Evolutionary conservation across 2,329 filamentous ascomycete genomes (phyloP).

Genomic region (Pestalotiopsis sp.): DNA sequence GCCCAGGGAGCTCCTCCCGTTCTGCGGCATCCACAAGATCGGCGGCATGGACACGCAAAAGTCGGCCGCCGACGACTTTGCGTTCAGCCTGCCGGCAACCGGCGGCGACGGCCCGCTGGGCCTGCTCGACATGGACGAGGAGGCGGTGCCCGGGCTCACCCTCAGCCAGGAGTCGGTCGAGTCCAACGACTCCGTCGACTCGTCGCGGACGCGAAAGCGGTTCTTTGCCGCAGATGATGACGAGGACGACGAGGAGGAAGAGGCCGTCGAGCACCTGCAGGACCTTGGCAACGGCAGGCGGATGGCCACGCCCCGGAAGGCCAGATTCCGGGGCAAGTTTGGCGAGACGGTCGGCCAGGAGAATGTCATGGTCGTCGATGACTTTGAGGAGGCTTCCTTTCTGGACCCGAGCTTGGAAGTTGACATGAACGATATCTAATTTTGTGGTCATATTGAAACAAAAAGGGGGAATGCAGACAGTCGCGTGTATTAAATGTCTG

Average conservation of each 20-base stretch:
- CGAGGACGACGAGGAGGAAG: conserved; percentile 33
- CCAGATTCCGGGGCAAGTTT: conserved; percentile 18
- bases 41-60: conserved; percentile 67
- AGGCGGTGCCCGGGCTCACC: conserved; percentile 49
- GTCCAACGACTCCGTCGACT: conserved; percentile 29
- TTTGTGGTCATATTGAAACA: background rate
- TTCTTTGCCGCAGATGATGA: conserved; percentile 29
- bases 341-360: conserved; percentile 42
- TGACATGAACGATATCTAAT: conserved; percentile 40
- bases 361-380: conserved; percentile 45
- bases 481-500: background rate
- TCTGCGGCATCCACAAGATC: conserved; percentile 78
- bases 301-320: conserved; percentile 48
- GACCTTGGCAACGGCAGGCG: conserved; percentile 42
- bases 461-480: background rate
- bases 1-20: conserved; percentile 71
- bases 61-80: conserved; percentile 24
- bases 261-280: conserved; percentile 27
- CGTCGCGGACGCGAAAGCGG: conserved; percentile 46
- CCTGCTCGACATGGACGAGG: conserved; percentile 22
- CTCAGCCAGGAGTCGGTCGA: conserved; percentile 58
- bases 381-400: conserved; percentile 74
- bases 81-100: conserved; percentile 14
- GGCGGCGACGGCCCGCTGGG: conserved; percentile 12
- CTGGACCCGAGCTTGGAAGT: conserved; percentile 47